These are phyloP conservation scores for Candida tammaniensis DNA, from an alignment of 805 yeast species.

Conservation along the genomic window DNA sequence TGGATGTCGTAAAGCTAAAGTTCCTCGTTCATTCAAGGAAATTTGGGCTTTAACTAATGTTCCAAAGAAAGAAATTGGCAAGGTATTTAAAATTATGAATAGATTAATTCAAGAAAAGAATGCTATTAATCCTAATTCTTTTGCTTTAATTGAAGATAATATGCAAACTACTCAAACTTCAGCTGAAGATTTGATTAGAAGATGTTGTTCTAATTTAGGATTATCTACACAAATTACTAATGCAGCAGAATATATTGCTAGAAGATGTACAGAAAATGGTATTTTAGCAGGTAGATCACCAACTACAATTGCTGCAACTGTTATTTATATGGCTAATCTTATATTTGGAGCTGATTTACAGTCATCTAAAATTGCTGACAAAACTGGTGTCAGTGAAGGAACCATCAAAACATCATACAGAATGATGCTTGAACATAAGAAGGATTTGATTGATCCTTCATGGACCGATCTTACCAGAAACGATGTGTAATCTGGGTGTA, in stretches of 20 bases:
- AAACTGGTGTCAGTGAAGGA: slow-evolving; percentile 95
- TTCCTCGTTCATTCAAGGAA: slow-evolving; percentile 92
- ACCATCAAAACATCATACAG: slow-evolving; percentile 92
- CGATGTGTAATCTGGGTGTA: slow-evolving; percentile 1
- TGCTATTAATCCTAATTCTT: slow-evolving; percentile 44
- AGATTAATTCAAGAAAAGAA: slow-evolving; percentile 53
- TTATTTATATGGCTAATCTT: slow-evolving; percentile 89
- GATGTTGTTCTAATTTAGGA: slow-evolving; percentile 95
- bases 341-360: slow-evolving; percentile 76
- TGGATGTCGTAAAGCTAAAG: slow-evolving; percentile 92
- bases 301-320: slow-evolving; percentile 96
- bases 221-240: slow-evolving; percentile 79
- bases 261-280: slow-evolving; percentile 85
- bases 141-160: slow-evolving; percentile 43
- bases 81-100: slow-evolving; percentile 81
- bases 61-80: slow-evolving; percentile 91
- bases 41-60: slow-evolving; percentile 93
- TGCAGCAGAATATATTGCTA: slow-evolving; percentile 90
- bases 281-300: slow-evolving; percentile 96
- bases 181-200: slow-evolving; percentile 91
- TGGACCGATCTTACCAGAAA: slow-evolving; percentile 43
- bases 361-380: slow-evolving; percentile 82
- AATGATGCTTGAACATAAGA: slow-evolving; percentile 69
- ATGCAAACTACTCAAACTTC: slow-evolving; percentile 78
- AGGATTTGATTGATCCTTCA: slow-evolving; percentile 63